Conservation (phyloP, 1,284 basidiomycete species). For the Ceratobasidium sp. region DNA sequence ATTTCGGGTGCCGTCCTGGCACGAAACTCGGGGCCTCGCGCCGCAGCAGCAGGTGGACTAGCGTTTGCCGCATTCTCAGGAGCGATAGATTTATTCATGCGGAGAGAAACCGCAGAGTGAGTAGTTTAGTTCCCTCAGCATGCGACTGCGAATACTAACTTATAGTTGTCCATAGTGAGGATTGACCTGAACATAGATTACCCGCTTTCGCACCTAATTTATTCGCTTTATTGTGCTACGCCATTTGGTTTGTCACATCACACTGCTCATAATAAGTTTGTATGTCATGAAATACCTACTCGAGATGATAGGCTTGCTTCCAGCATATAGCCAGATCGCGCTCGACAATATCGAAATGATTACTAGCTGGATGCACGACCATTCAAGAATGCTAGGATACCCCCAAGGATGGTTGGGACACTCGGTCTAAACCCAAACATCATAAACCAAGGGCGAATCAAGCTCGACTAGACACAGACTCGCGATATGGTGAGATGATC, state of each 20-base stretch:
- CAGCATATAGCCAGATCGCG: not conserved
- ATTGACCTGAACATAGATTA: not conserved
- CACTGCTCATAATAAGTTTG: conserved; percentile 3
- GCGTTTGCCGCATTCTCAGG: conserved; percentile 93
- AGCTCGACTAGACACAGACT: too few species aligned
- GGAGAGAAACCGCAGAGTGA: conserved; percentile 87
- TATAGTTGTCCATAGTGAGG: not conserved
- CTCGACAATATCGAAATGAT: too few species aligned
- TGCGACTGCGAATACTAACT: not conserved
- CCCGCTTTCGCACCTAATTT: conserved; percentile 4
- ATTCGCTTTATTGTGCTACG: conserved; percentile 20
- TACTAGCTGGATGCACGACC: too few species aligned
- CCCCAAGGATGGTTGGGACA: too few species aligned
- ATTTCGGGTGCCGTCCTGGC: conserved; percentile 74
- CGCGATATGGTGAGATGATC: too few species aligned
- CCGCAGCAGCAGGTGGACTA: conserved; percentile 83
- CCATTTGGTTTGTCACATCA: not conserved
- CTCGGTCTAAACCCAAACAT: too few species aligned
- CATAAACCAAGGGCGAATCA: too few species aligned
- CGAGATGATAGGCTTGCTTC: not conserved
- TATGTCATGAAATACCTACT: not conserved
- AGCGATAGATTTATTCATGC: conserved; percentile 87
- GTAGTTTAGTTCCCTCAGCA: conserved; percentile 59
- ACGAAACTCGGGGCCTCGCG: conserved; percentile 85
- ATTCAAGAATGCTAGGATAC: too few species aligned